phyloP scores from a whole-genome alignment of 768 basidiomycete genomes.

The Mycena polygramma region DNA sequence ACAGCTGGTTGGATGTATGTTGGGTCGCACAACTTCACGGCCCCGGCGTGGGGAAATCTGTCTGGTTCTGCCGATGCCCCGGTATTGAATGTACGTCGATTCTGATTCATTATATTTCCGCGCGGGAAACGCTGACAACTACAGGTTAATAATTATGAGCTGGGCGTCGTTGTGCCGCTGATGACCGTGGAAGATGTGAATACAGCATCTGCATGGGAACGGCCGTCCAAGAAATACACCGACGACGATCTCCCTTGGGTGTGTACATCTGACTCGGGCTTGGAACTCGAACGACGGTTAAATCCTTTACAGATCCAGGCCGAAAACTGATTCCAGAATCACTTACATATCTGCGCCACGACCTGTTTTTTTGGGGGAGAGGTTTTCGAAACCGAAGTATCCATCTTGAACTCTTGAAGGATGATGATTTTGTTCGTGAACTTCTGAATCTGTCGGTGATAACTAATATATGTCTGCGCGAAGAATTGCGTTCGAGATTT shows the following conservation, averaged over 20 bases:
- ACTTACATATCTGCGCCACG: no score
- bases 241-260: slow-evolving; percentile 85
- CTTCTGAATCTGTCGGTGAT: background rate
- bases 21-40: slow-evolving; percentile 93
- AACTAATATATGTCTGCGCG: background rate
- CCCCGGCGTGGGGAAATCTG: slow-evolving; percentile 90
- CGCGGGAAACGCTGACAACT: background rate
- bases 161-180: slow-evolving; percentile 86
- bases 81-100: slow-evolving; percentile 71
- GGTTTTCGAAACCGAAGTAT: no score
- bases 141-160: slow-evolving; percentile 88
- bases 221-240: slow-evolving; percentile 82
- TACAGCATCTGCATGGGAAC: slow-evolving; percentile 76
- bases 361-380: background rate
- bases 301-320: background rate
- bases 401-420: no score
- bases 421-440: background rate
- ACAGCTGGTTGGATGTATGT: slow-evolving; percentile 84
- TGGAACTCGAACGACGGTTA: background rate
- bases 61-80: slow-evolving; percentile 81
- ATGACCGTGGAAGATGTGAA: slow-evolving; percentile 68
- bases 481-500: no score
- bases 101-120: background rate
- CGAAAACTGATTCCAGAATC: slow-evolving; percentile 4
- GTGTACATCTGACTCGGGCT: slow-evolving; percentile 43